Evolutionary conservation across 148 eudicot genomes (phyloP), one percentile per base, ranked within the genome.

Genomic region (Oxyria digyna): DNA sequence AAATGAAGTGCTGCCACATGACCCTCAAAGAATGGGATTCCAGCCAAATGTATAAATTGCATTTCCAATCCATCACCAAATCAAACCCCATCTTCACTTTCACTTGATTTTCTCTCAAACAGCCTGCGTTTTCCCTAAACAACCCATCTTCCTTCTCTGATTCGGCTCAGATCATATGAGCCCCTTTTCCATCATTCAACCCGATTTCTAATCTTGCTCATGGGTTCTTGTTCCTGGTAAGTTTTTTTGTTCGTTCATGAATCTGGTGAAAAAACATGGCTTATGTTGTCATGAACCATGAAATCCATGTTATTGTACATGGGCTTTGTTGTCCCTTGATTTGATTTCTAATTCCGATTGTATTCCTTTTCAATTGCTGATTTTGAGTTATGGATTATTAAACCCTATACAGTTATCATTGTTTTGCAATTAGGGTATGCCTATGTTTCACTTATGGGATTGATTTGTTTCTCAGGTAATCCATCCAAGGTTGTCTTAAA

Each of bases 21-120:
- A 59, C 20, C 65, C 65, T 26, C 18, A 59, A 59, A 59, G 0
- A 24, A 14, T 29, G 38, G 35, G 37, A 14, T 59, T 29, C 8
- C 65, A 59, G 65, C 35, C 65, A 59, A 59, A 59, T 59, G 65
- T 26, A 59, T 59, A 59, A 59, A 59, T 59, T 29, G 14, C 59
- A 21, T 21, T 50, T 50, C 9, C 59, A 26, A 20, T n/a, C n/a
- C n/a, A n/a, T n/a, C n/a, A n/a, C n/a, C n/a, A n/a, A n/a, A n/a
- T n/a, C n/a, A n/a, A n/a, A n/a, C n/a, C n/a, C n/a, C n/a, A n/a
- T n/a, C n/a, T n/a, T n/a, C n/a, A 50, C 24, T 50, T 10, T 20
- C 29, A 21, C 59, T n/a, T 21, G n/a, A n/a, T n/a, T n/a, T n/a
- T n/a, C n/a, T n/a, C n/a, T n/a, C n/a, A n/a, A n/a, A n/a, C n/a